Evolutionary conservation across 495 filamentous ascomycete genomes (phyloP).

Genomic region (Lasiosphaeria ovina): DNA sequence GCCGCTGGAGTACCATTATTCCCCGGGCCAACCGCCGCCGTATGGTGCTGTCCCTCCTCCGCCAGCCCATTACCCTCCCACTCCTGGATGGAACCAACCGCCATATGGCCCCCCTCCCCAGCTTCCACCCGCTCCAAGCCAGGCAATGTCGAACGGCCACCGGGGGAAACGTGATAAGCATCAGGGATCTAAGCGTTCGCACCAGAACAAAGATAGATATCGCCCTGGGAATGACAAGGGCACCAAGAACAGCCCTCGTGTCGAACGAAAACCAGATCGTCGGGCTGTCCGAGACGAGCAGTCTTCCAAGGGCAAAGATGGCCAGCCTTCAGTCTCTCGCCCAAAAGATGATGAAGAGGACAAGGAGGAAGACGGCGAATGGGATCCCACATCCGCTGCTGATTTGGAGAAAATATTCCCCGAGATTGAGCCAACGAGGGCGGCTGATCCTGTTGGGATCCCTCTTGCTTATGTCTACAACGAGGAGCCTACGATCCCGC

Average conservation of each 20-base stretch:
- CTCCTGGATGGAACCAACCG: conserved; percentile 21
- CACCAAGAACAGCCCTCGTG: conserved; percentile 2
- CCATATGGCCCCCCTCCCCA: conserved; percentile 24
- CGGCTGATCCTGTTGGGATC: conserved; percentile 43
- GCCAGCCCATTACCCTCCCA: conserved; percentile 11
- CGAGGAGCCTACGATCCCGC: conserved; percentile 44
- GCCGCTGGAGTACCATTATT: conserved; percentile 27
- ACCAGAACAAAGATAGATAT: conserved; percentile 15
- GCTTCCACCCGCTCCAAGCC: conserved; percentile 8
- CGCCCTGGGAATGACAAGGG: conserved; percentile 12
- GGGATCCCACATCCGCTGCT: conserved; percentile 37
- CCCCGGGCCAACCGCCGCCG: conserved; percentile 18
- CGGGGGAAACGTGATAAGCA: conserved; percentile 24
- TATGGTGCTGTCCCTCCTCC: conserved; percentile 18
- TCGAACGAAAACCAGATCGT: conserved; percentile 16
- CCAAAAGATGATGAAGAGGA: conserved; percentile 11
- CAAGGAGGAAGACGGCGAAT: conserved; percentile 23
- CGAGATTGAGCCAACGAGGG: conserved; percentile 29
- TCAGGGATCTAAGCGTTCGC: conserved; percentile 15
- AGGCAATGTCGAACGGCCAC: conserved; percentile 11
- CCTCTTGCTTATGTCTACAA: conserved; percentile 40
- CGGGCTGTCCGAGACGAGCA: conserved; percentile 7
- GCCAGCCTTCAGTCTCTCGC: neutral
- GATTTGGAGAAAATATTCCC: conserved; percentile 42
- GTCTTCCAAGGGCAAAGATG: neutral